Evolutionary conservation across 1,139 yeast genomes (phyloP).

Genomic region (Pichia sp.): DNA sequence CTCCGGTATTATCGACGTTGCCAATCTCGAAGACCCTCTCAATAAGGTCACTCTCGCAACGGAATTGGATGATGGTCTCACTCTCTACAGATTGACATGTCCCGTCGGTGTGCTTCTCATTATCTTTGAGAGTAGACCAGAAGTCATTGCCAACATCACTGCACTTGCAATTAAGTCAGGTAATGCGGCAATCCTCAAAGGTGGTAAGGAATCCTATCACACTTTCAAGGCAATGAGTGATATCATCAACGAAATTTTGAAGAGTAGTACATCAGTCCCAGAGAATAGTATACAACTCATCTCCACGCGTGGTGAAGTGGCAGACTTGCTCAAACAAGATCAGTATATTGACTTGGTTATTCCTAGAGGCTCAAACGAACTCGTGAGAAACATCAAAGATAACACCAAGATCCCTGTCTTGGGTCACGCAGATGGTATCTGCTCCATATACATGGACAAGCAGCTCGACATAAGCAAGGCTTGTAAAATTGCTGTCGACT

Average conservation of each 20-base stretch:
- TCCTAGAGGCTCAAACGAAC: slow-evolving; percentile 92
- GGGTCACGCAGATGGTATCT: slow-evolving; percentile 98
- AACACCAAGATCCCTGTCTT: slow-evolving; percentile 92
- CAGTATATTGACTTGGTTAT: slow-evolving; percentile 88
- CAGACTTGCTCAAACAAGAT: slow-evolving; percentile 78
- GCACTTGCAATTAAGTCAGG: slow-evolving; percentile 95
- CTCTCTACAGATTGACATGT: slow-evolving; percentile 73
- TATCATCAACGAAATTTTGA: slow-evolving; percentile 57
- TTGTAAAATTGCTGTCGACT: slow-evolving; percentile 63
- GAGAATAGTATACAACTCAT: slow-evolving; percentile 76
- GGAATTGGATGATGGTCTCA: slow-evolving; percentile 80
- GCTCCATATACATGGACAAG: slow-evolving; percentile 76
- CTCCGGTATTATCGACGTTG: slow-evolving; percentile 90
- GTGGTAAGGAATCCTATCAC: slow-evolving; percentile 87
- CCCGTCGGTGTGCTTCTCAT: slow-evolving; percentile 93
- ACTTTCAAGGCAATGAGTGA: slow-evolving; percentile 80
- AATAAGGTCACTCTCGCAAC: slow-evolving; percentile 79
- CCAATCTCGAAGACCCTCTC: slow-evolving; percentile 80
- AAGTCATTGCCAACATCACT: slow-evolving; percentile 95
- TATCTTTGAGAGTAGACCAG: slow-evolving; percentile 96
- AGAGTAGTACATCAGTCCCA: slow-evolving; percentile 60
- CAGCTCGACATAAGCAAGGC: slow-evolving; percentile 76
- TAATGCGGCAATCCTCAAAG: slow-evolving; percentile 91
- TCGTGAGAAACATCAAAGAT: slow-evolving; percentile 78
- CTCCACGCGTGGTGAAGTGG: slow-evolving; percentile 83